Conservation (phyloP, 257 asterid species). For the Craterostigma plantagineum region DNA sequence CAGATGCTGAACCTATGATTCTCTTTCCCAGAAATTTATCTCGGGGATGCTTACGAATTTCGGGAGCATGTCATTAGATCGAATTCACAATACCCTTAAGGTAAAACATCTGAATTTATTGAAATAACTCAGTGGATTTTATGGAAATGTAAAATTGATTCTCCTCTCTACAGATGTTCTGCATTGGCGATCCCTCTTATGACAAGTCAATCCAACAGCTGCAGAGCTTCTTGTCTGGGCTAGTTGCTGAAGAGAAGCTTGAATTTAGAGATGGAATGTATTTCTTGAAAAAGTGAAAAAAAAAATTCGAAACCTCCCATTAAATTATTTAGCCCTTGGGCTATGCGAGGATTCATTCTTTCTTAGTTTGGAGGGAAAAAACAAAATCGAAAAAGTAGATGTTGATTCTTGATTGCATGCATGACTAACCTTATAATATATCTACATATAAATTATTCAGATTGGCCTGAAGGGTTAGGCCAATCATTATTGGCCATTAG, state of each 20-base stretch:
- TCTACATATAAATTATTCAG: too few species aligned
- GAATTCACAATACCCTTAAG: slow-evolving; percentile 94
- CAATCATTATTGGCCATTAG: too few species aligned
- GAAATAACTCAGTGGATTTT: too few species aligned
- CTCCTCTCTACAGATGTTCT: slow-evolving; percentile 73
- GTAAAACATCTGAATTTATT: too few species aligned
- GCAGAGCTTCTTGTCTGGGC: slow-evolving; percentile 73
- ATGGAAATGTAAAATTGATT: background rate
- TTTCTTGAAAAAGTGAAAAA: slow-evolving; percentile 46
- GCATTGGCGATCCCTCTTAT: slow-evolving; percentile 75
- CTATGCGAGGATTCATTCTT: too few species aligned
- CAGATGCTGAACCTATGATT: too few species aligned
- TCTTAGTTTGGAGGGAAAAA: too few species aligned
- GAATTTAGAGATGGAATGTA: slow-evolving; percentile 66
- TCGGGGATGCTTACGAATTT: slow-evolving; percentile 92
- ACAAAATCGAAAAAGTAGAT: too few species aligned
- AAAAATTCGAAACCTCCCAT: background rate
- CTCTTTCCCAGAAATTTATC: slow-evolving; percentile 58
- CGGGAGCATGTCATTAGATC: slow-evolving; percentile 93
- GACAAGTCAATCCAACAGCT: slow-evolving; percentile 93
- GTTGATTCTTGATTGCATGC: too few species aligned
- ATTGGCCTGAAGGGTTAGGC: too few species aligned
- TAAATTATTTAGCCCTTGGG: too few species aligned
- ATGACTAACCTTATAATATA: too few species aligned
- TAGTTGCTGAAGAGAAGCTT: slow-evolving; percentile 88